Evolutionary conservation across 2,329 filamentous ascomycete genomes (phyloP), one percentile per base, ranked within the genome.

Genomic region (Venturia nashicola): DNA sequence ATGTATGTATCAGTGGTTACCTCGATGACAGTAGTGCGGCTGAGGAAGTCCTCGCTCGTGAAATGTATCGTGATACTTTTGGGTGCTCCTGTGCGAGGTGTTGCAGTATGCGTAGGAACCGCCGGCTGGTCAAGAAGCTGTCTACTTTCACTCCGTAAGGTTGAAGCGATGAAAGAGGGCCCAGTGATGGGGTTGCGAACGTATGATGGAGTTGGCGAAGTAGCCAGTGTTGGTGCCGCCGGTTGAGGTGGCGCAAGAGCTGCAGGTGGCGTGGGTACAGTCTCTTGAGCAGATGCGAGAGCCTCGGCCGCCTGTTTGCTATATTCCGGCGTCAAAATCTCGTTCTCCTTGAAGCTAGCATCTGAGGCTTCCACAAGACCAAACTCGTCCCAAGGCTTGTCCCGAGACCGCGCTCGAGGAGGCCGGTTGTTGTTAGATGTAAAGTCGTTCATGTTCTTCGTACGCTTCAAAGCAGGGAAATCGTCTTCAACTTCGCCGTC

Each of bases 401-500:
- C 89, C 67, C 89, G 86, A 65, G 87, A 84, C 64, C 89, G 80
- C 66, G 82, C 80, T 62, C 84, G 78, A 61, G 79, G 82, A 36
- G 82, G 86, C 63, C 85, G 81, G 71, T 90, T 91, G 71, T 93
- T 92, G 66, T 88, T 89, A 7, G 83, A 86, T 0, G 89, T 90
- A 69, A 93, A 94, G 23, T 90, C 86, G 6, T 83, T 84, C n/a
- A 94, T 80, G 2, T 86, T 82, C 69, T 88, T 88, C 27, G 84
- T 90, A 43, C 90, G 82, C 65, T 89, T 87, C 48, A 94, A 79
- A 0, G 90, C 86, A 40, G 89, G 89, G 67, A 94, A 94, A 70
- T 94, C 90, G 67, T 91, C 88, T 68, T 95, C 90, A 1, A 93
- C 86, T 70, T 94, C 90, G 60, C 88, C 90, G 64, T 90, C 89